Conservation (phyloP, 352 stramenopile genomes). For the Phytophthora multivora region DNA sequence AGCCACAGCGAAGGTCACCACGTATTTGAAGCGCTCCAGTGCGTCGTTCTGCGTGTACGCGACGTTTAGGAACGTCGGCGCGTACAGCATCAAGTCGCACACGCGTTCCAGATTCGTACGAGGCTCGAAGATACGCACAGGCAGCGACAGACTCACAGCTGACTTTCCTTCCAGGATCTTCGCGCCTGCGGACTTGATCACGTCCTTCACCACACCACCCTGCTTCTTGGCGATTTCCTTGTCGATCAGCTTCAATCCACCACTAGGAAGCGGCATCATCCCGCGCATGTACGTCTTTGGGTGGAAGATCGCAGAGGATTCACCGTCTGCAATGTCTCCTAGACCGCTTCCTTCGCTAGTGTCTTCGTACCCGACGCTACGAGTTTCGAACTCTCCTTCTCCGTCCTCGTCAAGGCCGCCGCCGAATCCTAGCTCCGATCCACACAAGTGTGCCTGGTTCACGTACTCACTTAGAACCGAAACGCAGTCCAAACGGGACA, state of each 20-base stretch:
- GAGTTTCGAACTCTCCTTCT: slow-evolving; percentile 38
- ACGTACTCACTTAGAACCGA: slow-evolving; percentile 68
- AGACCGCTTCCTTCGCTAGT: slow-evolving; percentile 38
- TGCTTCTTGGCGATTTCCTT: slow-evolving; percentile 89
- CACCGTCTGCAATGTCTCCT: slow-evolving; percentile 34
- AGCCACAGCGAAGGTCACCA: slow-evolving; percentile 78
- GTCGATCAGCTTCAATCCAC: slow-evolving; percentile 81
- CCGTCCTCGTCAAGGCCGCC: slow-evolving; percentile 49
- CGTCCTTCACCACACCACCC: slow-evolving; percentile 82
- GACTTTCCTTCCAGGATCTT: slow-evolving; percentile 77
- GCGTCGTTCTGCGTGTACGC: slow-evolving; percentile 65
- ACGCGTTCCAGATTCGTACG: slow-evolving; percentile 83
- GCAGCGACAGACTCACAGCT: slow-evolving; percentile 81
- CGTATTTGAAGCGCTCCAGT: slow-evolving; percentile 81
- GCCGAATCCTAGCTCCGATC: slow-evolving; percentile 53
- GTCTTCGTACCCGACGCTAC: slow-evolving; percentile 39
- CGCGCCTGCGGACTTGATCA: slow-evolving; percentile 77
- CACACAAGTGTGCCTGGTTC: slow-evolving; percentile 62
- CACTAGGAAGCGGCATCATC: slow-evolving; percentile 76
- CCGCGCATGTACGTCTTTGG: slow-evolving; percentile 81
- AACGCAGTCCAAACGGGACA: slow-evolving; percentile 66
- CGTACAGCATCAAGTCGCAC: slow-evolving; percentile 83
- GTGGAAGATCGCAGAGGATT: slow-evolving; percentile 57
- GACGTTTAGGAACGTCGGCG: slow-evolving; percentile 71
- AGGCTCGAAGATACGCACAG: slow-evolving; percentile 86